Percentiles rank a stretch among this genome's conserved stretches.
These are phyloP conservation scores for Vitis hybrid DNA, from an alignment of 177 flowering plant species.

Conservation along the genomic window DNA sequence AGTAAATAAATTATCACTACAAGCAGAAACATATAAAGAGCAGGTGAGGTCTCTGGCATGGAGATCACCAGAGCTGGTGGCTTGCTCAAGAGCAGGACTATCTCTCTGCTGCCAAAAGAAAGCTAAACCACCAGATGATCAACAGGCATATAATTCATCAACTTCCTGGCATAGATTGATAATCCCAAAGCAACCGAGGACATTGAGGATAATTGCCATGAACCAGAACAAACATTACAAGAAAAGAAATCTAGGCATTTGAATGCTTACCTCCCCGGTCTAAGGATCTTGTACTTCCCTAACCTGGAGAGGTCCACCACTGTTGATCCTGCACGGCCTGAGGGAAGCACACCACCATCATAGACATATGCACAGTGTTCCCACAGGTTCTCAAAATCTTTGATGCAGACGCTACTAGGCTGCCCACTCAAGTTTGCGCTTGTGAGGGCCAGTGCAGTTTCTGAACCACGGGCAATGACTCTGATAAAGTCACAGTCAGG, in stretches of 20 bases:
- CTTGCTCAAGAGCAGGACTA: no score
- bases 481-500: conserved; percentile 82
- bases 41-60: no score
- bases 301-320: conserved; percentile 71
- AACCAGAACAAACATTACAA: no score
- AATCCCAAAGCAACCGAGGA: no score
- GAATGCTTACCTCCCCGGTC: conserved; percentile 80
- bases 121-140: no score
- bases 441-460: conserved; percentile 88
- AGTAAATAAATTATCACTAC: no score
- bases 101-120: no score
- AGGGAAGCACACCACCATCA: conserved; percentile 84
- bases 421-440: conserved; percentile 91
- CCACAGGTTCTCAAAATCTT: conserved; percentile 88
- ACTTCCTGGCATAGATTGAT: no score
- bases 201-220: no score
- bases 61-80: no score
- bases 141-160: no score
- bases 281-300: conserved; percentile 76
- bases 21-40: no score
- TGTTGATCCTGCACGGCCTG: conserved; percentile 94
- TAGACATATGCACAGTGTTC: conserved; percentile 78
- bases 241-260: background rate
- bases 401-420: conserved; percentile 77
- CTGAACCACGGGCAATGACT: conserved; percentile 63